phyloP scores from a whole-genome alignment of 202 grass and related monocot species.

The Brachypodium distachyon region DNA sequence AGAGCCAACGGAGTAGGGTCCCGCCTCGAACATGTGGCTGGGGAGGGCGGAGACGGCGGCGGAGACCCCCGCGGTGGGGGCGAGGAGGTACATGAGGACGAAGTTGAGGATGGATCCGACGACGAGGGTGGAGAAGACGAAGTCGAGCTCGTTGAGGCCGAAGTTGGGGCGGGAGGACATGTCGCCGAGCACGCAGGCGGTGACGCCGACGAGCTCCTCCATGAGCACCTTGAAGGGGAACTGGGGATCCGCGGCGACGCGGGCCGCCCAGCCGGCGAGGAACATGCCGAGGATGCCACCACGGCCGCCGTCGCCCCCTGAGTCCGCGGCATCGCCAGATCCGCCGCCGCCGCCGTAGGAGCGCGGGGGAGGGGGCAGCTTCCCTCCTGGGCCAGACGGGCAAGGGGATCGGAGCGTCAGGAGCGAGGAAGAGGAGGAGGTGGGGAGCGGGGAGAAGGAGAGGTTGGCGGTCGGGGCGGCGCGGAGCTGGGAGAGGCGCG shows the following conservation, averaged over 20 bases:
- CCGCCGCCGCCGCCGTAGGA: conserved; percentile 44
- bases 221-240: conserved; percentile 98
- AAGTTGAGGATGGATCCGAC: conserved; percentile 98
- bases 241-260: conserved; percentile 81
- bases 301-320: neutral
- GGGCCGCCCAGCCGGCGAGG: conserved; percentile 74
- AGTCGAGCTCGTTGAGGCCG: conserved; percentile 90
- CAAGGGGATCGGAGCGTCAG: conserved; percentile 30
- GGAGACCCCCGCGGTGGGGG: conserved; percentile 52
- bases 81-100: conserved; percentile 95
- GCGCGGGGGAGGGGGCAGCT: conserved; percentile 34
- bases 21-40: conserved; percentile 88
- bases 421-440: neutral
- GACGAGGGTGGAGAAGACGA: conserved; percentile 97
- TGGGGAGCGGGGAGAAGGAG: conserved; percentile 21
- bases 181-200: conserved; percentile 81
- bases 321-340: conserved; percentile 35
- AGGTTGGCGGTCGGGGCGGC: conserved; percentile 30
- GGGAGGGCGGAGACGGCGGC: conserved; percentile 42
- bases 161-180: conserved; percentile 94
- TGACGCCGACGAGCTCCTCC: conserved; percentile 92
- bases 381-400: conserved; percentile 35
- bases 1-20: conserved; percentile 56
- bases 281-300: conserved; percentile 61
- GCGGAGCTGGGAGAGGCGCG: conserved; percentile 15